Base-by-base conservation (phyloP, 352 stramenopile genomes). In the Phytophthora capsici region DNA sequence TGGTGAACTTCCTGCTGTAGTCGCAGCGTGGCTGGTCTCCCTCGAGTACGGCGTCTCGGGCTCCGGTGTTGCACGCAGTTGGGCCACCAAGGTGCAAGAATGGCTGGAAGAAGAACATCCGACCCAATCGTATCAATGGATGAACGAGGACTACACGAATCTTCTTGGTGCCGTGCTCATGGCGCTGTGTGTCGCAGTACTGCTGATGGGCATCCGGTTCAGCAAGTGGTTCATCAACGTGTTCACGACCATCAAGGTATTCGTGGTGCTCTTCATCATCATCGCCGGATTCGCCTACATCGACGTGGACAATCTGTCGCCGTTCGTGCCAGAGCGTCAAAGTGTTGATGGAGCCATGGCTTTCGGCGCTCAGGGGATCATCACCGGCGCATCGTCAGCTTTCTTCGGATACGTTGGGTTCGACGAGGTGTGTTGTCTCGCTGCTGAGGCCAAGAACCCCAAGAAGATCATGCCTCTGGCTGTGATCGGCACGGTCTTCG, bases 391-490 rank as follows among this genome's bases (percentile, higher is more conserved):
- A 2, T 93, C 91, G 20, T 86, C 88, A 13, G 92, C 88, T 17
- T 98, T 98, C 78, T 98, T 98, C 74, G 92, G 92, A 26, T 98
- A 95, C 67, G 75, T 98, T 40, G 95, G 95, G 7, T 98, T 98
- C 63, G 95, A 99, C 70, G 94, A 98, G 57, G 86, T 98, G 12
- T 97, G 90, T 66, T 98, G 91, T 66, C 69, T 98, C 4, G 86
- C 90, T n/a, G 86, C 84, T 13, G 87, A 95, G 51, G 78, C 80
- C 10, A 88, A 90, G 61, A 84, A 95, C 71, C 83, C 86, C n/a
- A 75, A 82, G 43, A 80, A 77, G 43, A 86, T 90, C 63, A 84
- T 97, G 69, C 90, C 92, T 2, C 54, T 77, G 16, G 85, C 85
- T 16, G 88, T 98, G 47, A 86, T 97, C 20, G 80, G 78, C 9